Base-by-base conservation (phyloP, 768 basidiomycete species). In the Wakefieldia striispora region DNA sequence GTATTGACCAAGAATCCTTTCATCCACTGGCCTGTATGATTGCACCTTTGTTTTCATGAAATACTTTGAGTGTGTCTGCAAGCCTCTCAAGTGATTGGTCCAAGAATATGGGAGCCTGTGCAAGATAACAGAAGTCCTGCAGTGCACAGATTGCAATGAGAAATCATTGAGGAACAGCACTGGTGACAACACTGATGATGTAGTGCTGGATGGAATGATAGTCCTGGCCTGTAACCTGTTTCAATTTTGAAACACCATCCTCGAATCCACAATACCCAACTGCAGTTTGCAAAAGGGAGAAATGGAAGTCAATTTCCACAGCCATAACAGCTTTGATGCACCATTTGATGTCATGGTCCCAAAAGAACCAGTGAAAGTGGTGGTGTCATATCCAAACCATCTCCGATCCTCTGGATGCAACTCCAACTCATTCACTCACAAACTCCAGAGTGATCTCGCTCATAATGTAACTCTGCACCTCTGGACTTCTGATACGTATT, bases 71-170 rank as follows among this genome's bases (percentile, higher is more conserved):
- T 0, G 70, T 61, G 0, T 57, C 42, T 1, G 63, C 43, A 0
- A 79, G 45, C 5, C 42, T 29, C 0, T 36, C 19, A 0, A 76
- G 65, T 1, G 68, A 70, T 19, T 53, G 38, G 1, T 55, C 49
- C 0, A 65, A 58, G 45, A 75, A 74, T 2, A 58, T 8, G 0
- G 64, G 62, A 47, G 69, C 71, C 35, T 71, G 70, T 0, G 72
- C 67, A 13, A 70, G 49, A 47, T 69, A 74, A 7, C 73, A 44
- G 49, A 76, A 77, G 50, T 78, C 70, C 0, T 75, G 52, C 0
- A 75, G 24, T 0, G 61, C 68, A 1, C 67, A 59, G 64, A 51
- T 9, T 1, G 27, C 34, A 10, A n/a, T 1, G 4, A 51, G 31
- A 10, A 51, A 35, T 0, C 16, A 31, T 3, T 14, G 14, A 9